Conservation (phyloP, 306 rosid species). For the Astragalus glycyphyllos region DNA sequence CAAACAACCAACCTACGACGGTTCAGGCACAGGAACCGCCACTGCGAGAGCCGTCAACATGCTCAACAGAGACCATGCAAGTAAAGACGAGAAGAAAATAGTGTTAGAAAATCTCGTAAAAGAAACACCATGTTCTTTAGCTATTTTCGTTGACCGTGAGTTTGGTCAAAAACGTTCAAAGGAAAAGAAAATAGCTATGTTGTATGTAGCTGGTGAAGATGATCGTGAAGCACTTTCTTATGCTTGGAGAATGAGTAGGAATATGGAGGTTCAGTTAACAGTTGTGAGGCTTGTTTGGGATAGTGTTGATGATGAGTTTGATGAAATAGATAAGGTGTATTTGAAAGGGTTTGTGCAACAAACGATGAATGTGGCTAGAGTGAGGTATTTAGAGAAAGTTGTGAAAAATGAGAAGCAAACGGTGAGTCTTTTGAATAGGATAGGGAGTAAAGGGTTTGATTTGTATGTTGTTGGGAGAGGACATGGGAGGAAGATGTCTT, state of each 20-base stretch:
- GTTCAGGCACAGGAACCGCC: slow-evolving; percentile 45
- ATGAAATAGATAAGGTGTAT: slow-evolving; percentile 34
- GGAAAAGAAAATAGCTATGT: slow-evolving; percentile 39
- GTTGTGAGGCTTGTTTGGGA: slow-evolving; percentile 56
- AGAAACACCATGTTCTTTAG: slow-evolving; percentile 45
- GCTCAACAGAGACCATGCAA: slow-evolving; percentile 40
- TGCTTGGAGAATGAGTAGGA: slow-evolving; percentile 54
- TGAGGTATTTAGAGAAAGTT: slow-evolving; percentile 45
- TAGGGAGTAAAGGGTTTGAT: slow-evolving; percentile 48
- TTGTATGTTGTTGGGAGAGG: slow-evolving; percentile 51
- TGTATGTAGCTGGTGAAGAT: slow-evolving; percentile 45
- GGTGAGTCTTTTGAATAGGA: slow-evolving; percentile 38
- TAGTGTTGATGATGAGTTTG: slow-evolving; percentile 39
- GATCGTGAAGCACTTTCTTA: slow-evolving; percentile 54
- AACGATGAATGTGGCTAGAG: neutral
- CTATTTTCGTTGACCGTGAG: slow-evolving; percentile 47
- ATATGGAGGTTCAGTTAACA: slow-evolving; percentile 28
- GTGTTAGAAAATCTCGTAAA: slow-evolving; percentile 39
- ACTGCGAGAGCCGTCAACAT: slow-evolving; percentile 53
- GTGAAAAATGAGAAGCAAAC: slow-evolving; percentile 54
- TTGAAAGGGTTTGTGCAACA: slow-evolving; percentile 3
- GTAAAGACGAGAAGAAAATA: slow-evolving; percentile 41
- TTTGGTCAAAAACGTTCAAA: slow-evolving; percentile 8
- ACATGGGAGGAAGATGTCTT: slow-evolving; percentile 50
- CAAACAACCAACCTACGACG: slow-evolving; percentile 53